These are phyloP conservation scores for Dictyostelium intermedium DNA, from an alignment of 78 protist genomes.

Conservation along the genomic window DNA sequence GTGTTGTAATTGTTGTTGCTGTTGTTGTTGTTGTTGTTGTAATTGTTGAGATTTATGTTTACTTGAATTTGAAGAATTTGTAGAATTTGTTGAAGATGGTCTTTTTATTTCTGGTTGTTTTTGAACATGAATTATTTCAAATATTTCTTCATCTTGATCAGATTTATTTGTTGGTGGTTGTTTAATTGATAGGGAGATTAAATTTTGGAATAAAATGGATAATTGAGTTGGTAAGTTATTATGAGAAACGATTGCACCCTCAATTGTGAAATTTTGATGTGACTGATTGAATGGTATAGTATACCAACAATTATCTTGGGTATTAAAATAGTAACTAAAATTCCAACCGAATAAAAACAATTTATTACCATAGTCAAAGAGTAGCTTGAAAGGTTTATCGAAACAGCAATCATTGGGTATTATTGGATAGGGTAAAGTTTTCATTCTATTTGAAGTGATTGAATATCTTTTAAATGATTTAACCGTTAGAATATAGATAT, in stretches of 20 bases:
- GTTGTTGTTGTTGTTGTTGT: background rate
- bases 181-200: constrained; percentile 3
- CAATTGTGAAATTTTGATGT: background rate
- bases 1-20: background rate
- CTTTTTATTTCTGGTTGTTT: constrained; percentile 10
- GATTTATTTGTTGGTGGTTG: background rate
- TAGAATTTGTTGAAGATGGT: background rate
- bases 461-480: constrained; percentile 5
- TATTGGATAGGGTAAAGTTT: background rate
- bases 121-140: background rate
- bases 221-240: background rate
- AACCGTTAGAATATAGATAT: background rate
- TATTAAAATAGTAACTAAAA: background rate
- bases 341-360: constrained; percentile 20
- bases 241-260: background rate
- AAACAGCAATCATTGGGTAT: background rate
- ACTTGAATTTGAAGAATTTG: background rate
- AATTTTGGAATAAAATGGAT: background rate
- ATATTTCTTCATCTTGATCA: background rate
- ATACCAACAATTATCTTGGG: constrained; percentile 24
- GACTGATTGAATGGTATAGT: background rate
- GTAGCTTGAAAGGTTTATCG: constrained; percentile 10
- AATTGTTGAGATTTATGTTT: background rate
- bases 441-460: background rate
- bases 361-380: constrained; percentile 8